A percentile compares a stretch with the other conserved stretches of the same genome.
These are phyloP conservation scores for Pseudotsuga menziesii DNA, from an alignment of 75 land plant genomes.

Conservation along the genomic window DNA sequence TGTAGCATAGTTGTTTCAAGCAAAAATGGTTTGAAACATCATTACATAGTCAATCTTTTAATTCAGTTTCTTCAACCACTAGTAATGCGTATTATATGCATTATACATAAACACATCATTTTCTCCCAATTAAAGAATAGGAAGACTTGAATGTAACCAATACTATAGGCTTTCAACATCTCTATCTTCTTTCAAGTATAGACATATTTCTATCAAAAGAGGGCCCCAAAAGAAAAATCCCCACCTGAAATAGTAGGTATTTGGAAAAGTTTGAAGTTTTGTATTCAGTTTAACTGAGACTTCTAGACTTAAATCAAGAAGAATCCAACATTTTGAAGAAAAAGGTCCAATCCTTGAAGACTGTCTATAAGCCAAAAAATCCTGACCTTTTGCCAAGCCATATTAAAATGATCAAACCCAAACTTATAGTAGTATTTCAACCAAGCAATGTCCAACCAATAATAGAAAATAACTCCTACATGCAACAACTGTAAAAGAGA, in stretches of 20 bases:
- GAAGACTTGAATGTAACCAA: no score
- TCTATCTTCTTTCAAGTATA: no score
- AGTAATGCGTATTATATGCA: background rate
- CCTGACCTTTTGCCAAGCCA: conserved; percentile 74
- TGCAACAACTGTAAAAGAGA: conserved; percentile 75
- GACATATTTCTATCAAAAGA: background rate
- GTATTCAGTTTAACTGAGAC: conserved; percentile 60
- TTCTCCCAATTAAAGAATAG: background rate
- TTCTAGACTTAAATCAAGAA: conserved; percentile 87
- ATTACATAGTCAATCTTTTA: background rate
- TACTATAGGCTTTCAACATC: no score
- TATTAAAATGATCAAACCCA: conserved; percentile 91
- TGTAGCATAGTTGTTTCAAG: conserved; percentile 75
- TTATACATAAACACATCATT: background rate
- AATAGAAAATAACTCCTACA: conserved; percentile 67
- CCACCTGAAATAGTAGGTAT: conserved; percentile 86
- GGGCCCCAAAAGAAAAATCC: background rate
- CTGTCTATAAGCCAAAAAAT: conserved; percentile 58
- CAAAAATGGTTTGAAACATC: background rate
- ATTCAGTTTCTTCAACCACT: background rate
- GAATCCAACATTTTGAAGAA: conserved; percentile 84
- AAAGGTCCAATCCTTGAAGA: conserved; percentile 67
- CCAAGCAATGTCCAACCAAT: conserved; percentile 82
- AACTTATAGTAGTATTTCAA: conserved; percentile 82
- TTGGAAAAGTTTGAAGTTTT: conserved; percentile 62